Conservation (phyloP, 139 green algal genomes). For the Chlamydomonas schloesseri region DNA sequence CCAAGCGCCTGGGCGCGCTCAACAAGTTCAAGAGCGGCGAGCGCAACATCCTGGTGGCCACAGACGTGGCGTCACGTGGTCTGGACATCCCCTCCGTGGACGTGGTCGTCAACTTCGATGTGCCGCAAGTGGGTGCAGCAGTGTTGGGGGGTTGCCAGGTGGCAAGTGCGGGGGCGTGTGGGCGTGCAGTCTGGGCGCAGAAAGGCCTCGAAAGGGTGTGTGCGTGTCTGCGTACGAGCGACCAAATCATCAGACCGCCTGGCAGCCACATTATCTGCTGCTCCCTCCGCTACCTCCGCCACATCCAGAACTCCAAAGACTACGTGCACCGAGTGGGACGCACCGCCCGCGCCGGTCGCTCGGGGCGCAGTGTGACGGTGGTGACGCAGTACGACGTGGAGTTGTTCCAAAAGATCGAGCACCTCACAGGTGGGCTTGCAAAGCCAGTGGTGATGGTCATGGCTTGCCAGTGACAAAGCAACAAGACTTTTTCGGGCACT, state of each 20-base stretch:
- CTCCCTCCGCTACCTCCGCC: no score
- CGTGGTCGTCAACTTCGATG: constrained; percentile 97
- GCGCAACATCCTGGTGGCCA: constrained; percentile 82
- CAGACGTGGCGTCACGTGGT: constrained; percentile 92
- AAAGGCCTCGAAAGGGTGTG: no score
- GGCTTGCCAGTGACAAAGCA: no score
- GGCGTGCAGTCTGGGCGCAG: not conserved
- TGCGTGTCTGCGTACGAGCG: no score
- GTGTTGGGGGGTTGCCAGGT: no score
- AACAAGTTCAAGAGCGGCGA: constrained; percentile 96
- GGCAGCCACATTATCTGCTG: not conserved
- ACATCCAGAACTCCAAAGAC: constrained; percentile 67
- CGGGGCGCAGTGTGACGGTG: constrained; percentile 91
- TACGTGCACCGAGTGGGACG: constrained; percentile 97
- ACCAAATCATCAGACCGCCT: no score
- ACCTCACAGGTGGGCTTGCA: constrained; percentile 88
- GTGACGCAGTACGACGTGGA: constrained; percentile 99
- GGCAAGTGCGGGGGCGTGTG: not conserved
- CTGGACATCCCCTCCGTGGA: constrained; percentile 97
- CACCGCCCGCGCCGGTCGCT: constrained; percentile 94
- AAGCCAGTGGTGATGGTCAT: no score
- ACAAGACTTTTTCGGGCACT: no score
- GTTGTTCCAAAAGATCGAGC: constrained; percentile 97
- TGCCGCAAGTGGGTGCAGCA: constrained; percentile 71
- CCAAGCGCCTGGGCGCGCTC: constrained; percentile 95